A percentile compares a stretch with the other conserved stretches of the same genome.
Conservation (phyloP, 1,284 basidiomycete genomes). For the Athelia sp. region DNA sequence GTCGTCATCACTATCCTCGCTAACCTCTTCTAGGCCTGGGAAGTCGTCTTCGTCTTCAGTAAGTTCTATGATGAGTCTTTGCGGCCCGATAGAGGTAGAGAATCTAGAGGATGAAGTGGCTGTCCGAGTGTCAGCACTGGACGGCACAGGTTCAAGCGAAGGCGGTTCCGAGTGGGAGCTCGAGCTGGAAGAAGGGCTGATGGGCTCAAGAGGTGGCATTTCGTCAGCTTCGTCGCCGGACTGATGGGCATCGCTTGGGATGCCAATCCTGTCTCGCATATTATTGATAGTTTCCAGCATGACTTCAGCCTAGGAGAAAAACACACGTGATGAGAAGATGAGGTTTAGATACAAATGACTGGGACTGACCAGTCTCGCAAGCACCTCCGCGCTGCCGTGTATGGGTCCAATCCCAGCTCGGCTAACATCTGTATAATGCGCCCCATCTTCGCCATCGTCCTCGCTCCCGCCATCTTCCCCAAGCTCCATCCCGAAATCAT, state of each 20-base stretch:
- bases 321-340: neutral
- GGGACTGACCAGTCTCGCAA: too few species aligned
- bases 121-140: too few species aligned
- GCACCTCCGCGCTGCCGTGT: too few species aligned
- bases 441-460: neutral
- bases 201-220: neutral
- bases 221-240: neutral
- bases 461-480: neutral
- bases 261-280: neutral
- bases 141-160: neutral
- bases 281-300: neutral
- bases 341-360: neutral
- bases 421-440: too few species aligned
- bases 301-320: neutral
- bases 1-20: conserved; percentile 19
- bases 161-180: conserved; percentile 6
- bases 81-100: conserved; percentile 18
- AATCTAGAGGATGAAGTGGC: conserved; percentile 17
- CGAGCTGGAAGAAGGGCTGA: neutral
- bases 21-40: too few species aligned
- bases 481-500: neutral
- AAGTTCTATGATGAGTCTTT: conserved; percentile 23
- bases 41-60: conserved; percentile 27
- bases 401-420: too few species aligned
- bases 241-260: neutral